Evolutionary conservation across 768 basidiomycete genomes (phyloP).

Genomic region (Suillus ampliporus): DNA sequence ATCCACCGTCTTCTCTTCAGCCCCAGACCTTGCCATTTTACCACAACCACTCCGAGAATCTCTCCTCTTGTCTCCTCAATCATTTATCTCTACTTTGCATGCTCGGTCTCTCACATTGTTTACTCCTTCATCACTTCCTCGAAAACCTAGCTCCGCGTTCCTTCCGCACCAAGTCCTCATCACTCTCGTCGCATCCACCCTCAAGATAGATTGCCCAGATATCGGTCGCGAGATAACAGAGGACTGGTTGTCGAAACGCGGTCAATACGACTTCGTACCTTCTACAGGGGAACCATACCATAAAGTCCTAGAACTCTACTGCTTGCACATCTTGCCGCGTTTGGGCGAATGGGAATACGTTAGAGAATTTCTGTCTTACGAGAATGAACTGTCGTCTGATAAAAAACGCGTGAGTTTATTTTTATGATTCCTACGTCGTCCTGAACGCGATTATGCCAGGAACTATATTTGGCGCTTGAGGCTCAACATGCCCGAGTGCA

Average conservation of each 20-base stretch:
- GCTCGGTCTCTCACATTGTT: slow-evolving; percentile 72
- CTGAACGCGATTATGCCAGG: slow-evolving; percentile 25
- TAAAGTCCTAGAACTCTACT: slow-evolving; percentile 79
- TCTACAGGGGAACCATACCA: slow-evolving; percentile 63
- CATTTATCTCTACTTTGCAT: slow-evolving; percentile 60
- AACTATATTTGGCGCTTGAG: slow-evolving; percentile 39
- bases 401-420: slow-evolving; percentile 55
- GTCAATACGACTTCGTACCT: slow-evolving; percentile 37
- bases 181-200: slow-evolving; percentile 71
- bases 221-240: slow-evolving; percentile 72
- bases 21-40: slow-evolving; percentile 45
- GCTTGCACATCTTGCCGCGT: slow-evolving; percentile 71
- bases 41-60: slow-evolving; percentile 59
- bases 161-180: slow-evolving; percentile 74
- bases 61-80: slow-evolving; percentile 61
- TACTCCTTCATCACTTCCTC: slow-evolving; percentile 51
- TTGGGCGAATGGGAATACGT: slow-evolving; percentile 84
- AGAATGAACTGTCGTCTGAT: slow-evolving; percentile 60
- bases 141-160: slow-evolving; percentile 54
- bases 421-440: neutral
- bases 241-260: slow-evolving; percentile 75
- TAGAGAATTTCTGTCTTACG: slow-evolving; percentile 74
- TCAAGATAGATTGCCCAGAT: slow-evolving; percentile 67
- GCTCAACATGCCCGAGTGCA: slow-evolving; percentile 45
- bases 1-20: slow-evolving; percentile 68